A percentile compares a stretch with the other conserved stretches of the same genome.
phyloP scores from a whole-genome alignment of 2,329 filamentous ascomycete species.

The Colletotrichum sp. region DNA sequence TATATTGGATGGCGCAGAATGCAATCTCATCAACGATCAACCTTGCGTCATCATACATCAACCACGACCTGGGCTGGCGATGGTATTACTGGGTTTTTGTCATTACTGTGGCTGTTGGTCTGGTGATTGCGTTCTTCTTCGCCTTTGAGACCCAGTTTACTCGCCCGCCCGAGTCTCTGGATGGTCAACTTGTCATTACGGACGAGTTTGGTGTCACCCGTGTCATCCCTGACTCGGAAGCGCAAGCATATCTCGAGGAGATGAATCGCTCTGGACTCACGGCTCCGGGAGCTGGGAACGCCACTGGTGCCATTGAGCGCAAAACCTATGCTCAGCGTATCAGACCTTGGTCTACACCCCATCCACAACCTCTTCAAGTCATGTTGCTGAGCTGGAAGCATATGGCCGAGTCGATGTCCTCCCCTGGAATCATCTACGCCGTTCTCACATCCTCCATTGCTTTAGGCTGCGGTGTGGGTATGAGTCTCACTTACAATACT shows the following conservation, averaged over 20 bases:
- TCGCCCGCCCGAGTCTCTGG: slow-evolving; percentile 34
- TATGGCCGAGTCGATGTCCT: slow-evolving; percentile 27
- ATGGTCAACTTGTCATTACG: slow-evolving; percentile 38
- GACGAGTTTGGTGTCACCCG: slow-evolving; percentile 42
- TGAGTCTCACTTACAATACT: slow-evolving; percentile 40
- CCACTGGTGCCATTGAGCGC: not conserved
- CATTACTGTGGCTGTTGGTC: slow-evolving; percentile 35
- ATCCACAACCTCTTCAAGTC: slow-evolving; percentile 15
- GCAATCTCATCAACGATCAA: slow-evolving; percentile 35
- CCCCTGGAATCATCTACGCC: slow-evolving; percentile 41
- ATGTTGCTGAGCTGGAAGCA: slow-evolving; percentile 18
- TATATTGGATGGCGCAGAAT: slow-evolving; percentile 44
- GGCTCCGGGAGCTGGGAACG: not conserved
- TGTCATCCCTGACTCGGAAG: slow-evolving; percentile 34
- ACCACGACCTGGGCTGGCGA: slow-evolving; percentile 38
- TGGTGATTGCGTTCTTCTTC: slow-evolving; percentile 40
- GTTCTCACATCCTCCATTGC: slow-evolving; percentile 39
- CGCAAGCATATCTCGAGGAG: slow-evolving; percentile 25
- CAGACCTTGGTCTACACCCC: slow-evolving; percentile 26
- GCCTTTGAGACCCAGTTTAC: slow-evolving; percentile 44
- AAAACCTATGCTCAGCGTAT: slow-evolving; percentile 33
- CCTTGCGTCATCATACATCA: slow-evolving; percentile 38
- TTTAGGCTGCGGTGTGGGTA: slow-evolving; percentile 39
- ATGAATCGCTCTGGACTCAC: not conserved
- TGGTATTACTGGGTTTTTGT: slow-evolving; percentile 47